Base-by-base conservation (phyloP, 2,329 filamentous ascomycete species). In the Phialophora expanda region DNA sequence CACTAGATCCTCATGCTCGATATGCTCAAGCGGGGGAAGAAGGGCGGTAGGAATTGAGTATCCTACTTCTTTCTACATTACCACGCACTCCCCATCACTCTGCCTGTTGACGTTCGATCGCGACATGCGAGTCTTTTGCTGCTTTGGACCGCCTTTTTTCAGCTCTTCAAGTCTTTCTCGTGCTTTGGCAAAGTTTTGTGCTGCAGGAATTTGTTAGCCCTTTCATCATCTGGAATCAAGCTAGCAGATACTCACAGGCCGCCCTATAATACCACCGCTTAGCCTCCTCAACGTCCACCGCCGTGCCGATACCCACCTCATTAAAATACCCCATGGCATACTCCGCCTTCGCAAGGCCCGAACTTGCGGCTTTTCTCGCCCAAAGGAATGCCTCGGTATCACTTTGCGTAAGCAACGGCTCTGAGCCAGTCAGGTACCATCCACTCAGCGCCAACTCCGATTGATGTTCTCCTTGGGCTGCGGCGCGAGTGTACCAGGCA, bases 211-310 rank as follows among this genome's bases (percentile, higher is more conserved):
- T 3, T 70, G 65, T 67, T 28, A 60, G 64, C 58, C 28, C 53
- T 6, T 56, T n/a, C 66, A 24, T 58, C 20, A 5, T 32, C 8
- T 30, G 24, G 17, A 26, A 6, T 1, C 9, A 4, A 59, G 38
- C 20, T 6, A 12, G 12, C 11, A 51, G 66, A 88, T 66, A 88
- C 92, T 87, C 84, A 97, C 94, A 91, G 76, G 95, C 95, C 79
- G 95, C 93, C 77, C 94, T 86, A 86, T 93, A 97, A 80, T 99
- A 99, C 95, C 95, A 99, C 73, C 93, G 87, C 84, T 96, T 97
- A 24, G 94, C 95, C 79, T 98, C 95, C 74, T 99, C 95, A 73
- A 97, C 74, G 76, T 94, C 96, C 8, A 90, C 88, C 17, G 89
- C 84, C 70, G 92, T 89, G 32, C 95, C 95, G 72, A 99, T 98